These are phyloP conservation scores for Amanita phalloides DNA, from an alignment of 768 basidiomycete genomes.

Conservation along the genomic window DNA sequence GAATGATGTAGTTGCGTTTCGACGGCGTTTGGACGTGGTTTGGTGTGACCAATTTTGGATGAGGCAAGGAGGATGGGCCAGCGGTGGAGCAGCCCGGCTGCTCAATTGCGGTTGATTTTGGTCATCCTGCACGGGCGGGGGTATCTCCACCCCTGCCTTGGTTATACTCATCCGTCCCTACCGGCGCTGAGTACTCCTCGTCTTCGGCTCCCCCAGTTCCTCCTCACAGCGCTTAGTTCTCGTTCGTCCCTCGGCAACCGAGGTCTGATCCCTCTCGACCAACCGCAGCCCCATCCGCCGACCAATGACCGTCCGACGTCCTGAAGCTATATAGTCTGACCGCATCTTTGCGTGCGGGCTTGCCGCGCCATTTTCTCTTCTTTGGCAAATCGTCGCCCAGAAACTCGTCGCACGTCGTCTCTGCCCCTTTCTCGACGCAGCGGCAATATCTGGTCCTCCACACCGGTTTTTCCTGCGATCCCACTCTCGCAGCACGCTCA, in stretches of 20 bases:
- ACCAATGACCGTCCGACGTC: slow-evolving; percentile 45
- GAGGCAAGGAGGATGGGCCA: slow-evolving; percentile 28
- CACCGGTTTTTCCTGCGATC: slow-evolving; percentile 3
- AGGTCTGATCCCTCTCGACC: slow-evolving; percentile 33
- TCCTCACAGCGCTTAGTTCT: slow-evolving; percentile 10
- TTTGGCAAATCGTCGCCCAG: slow-evolving; percentile 35
- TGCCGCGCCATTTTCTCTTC: slow-evolving; percentile 10
- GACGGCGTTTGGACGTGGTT: slow-evolving; percentile 61
- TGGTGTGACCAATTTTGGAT: slow-evolving; percentile 45
- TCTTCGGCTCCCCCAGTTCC: slow-evolving; percentile 10
- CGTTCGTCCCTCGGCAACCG: slow-evolving; percentile 33
- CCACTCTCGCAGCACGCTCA: slow-evolving; percentile 2
- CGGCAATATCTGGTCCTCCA: background rate
- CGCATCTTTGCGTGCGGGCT: slow-evolving; percentile 47
- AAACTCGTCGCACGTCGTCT: slow-evolving; percentile 43
- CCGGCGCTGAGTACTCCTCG: too few relatives aligned
- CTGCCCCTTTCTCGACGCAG: slow-evolving; percentile 15
- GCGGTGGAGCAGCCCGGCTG: slow-evolving; percentile 41
- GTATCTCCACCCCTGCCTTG: too few relatives aligned
- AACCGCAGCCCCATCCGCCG: slow-evolving; percentile 22
- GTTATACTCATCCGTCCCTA: too few relatives aligned
- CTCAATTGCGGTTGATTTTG: slow-evolving; percentile 81
- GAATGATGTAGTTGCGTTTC: slow-evolving; percentile 63
- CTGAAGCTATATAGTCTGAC: slow-evolving; percentile 45
- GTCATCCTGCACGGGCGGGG: too few relatives aligned